Conservation (phyloP, 768 basidiomycete genomes). For the Dentipellis sp. region DNA sequence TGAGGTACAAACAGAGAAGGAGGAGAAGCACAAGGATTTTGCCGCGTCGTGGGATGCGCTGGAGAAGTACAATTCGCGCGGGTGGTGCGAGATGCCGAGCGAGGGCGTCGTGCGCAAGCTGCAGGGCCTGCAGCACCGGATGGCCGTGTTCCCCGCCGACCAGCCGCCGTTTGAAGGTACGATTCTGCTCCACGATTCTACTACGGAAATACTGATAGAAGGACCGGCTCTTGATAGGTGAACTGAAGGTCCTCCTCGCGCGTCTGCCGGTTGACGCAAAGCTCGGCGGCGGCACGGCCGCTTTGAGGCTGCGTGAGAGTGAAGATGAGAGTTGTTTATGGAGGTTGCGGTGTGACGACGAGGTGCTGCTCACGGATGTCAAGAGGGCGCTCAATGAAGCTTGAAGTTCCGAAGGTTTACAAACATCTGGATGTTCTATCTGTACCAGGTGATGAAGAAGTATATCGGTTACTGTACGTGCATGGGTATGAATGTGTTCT, state of each 20-base stretch:
- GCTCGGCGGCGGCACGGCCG: conserved; percentile 20
- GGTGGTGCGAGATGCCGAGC: conserved; percentile 58
- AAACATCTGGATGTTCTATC: no score
- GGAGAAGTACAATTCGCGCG: conserved; percentile 35
- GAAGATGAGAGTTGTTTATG: conserved; percentile 62
- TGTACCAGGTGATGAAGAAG: no score
- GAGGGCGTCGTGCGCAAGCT: conserved; percentile 46
- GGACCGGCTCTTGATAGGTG: conserved; percentile 33
- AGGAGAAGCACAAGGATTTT: conserved; percentile 31
- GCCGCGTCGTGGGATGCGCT: conserved; percentile 47
- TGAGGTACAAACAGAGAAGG: not conserved
- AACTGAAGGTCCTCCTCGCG: conserved; percentile 50
- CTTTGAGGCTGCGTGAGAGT: conserved; percentile 48
- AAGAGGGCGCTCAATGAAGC: conserved; percentile 27
- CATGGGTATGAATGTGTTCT: no score
- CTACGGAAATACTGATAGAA: not conserved
- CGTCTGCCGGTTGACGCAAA: conserved; percentile 9
- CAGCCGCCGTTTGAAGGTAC: conserved; percentile 53
- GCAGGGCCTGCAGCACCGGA: conserved; percentile 34
- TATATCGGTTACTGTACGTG: no score
- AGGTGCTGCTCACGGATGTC: conserved; percentile 31
- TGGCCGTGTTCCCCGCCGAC: conserved; percentile 46
- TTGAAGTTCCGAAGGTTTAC: no score
- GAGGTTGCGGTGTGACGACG: conserved; percentile 50
- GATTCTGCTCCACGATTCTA: conserved; percentile 8